Evolutionary conservation across 176 grass and related monocot genomes (phyloP), one percentile per base, ranked within the genome.

Genomic region (Luzula sylvatica): DNA sequence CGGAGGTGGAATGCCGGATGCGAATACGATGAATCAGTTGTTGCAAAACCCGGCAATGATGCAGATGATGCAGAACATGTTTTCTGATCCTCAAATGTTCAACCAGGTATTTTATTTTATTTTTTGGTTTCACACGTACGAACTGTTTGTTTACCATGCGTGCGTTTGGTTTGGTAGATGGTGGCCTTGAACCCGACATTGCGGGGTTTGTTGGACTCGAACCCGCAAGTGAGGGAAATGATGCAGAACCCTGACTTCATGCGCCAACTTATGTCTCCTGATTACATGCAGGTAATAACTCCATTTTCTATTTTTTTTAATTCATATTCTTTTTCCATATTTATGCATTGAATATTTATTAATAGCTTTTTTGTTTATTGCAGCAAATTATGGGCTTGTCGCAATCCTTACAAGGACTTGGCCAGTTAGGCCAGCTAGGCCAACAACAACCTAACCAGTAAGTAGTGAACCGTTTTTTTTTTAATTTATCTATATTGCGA

Each of bases 1-100:
- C 50, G 58, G 53, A 74, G 72, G 79, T 60, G 63, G 72, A 67
- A 51, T 73, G 58, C 83, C 75, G 42, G 90, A 89, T 60, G 22
- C 74, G 23, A 67, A 83, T 35, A 16, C 66, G 60, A 42, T 89
- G 19, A 88, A 7, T 67, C 80, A 96, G 74, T 52, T 86, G 58
- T 58, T 96, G 73, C 90, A 96, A 86, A 96, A 89, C 73, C 90
- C 90, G n/a, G 77, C 73, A 26, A 86, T 89, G 81, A 84, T 79
- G 77, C 84, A 96, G 42, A 85, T 86, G 90, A 76, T 88, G 84
- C 90, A 89, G 53, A 96, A 75, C 68, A 46, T 96, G 42, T 75
- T 96, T 71, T 78, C 90, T 76, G 84, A 89, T 40, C 90, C 90
- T 52, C 84, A 96, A 67, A 52, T 77, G 46, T 66, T 88, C 66